These are phyloP conservation scores for Picocystis salinarum DNA, from an alignment of 139 green algal species.

Conservation along the genomic window DNA sequence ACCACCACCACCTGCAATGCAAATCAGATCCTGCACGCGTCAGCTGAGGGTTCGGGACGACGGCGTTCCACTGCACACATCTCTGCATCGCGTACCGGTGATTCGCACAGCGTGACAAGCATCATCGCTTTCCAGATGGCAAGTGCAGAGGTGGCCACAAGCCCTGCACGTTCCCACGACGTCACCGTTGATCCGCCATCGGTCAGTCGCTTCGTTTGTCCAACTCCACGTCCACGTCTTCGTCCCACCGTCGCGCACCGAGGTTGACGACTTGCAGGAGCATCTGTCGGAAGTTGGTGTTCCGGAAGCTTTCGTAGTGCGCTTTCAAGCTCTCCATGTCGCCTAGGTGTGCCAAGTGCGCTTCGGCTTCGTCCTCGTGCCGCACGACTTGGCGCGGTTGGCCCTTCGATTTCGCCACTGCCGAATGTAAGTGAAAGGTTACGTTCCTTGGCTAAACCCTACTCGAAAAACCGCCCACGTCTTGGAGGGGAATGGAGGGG, in stretches of 20 bases:
- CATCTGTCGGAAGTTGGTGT: slow-evolving; percentile 34
- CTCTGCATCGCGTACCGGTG: slow-evolving; percentile 37
- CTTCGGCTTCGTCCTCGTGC: too few species aligned
- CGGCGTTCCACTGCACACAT: neutral
- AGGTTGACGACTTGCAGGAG: slow-evolving; percentile 40
- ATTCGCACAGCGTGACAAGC: slow-evolving; percentile 79
- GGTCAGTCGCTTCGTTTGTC: neutral
- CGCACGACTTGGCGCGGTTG: too few species aligned
- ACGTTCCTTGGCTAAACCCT: too few species aligned
- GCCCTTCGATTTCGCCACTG: too few species aligned
- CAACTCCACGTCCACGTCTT: slow-evolving; percentile 1
- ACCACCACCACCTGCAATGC: slow-evolving; percentile 79
- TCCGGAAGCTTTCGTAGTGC: slow-evolving; percentile 3
- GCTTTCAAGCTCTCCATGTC: too few species aligned
- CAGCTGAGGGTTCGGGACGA: neutral
- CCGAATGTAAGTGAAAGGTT: too few species aligned
- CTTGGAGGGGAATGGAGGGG: too few species aligned
- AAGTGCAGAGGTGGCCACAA: slow-evolving; percentile 87
- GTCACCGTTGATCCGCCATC: neutral
- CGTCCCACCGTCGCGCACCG: slow-evolving; percentile 14
- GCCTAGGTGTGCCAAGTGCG: too few species aligned
- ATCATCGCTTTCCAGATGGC: slow-evolving; percentile 97
- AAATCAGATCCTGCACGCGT: neutral
- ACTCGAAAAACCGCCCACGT: too few species aligned
- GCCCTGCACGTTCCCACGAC: slow-evolving; percentile 20